phyloP scores from a whole-genome alignment of 176 grass and related monocot genomes.

The Triticum aestivum region DNA sequence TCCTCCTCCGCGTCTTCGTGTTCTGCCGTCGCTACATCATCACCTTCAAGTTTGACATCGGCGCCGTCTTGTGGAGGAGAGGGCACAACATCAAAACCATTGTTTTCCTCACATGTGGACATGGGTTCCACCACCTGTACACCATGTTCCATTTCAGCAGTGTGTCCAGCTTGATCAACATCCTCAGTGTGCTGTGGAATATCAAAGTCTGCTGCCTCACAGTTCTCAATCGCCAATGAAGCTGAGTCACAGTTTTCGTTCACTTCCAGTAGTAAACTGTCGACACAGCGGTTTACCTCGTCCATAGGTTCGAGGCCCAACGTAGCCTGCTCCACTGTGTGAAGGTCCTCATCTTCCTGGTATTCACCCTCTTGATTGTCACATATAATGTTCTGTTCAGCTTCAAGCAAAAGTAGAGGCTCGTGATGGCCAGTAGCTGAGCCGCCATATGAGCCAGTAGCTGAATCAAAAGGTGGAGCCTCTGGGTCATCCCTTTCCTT shows the following conservation, averaged over 20 bases:
- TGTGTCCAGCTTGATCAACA: slow-evolving; percentile 30
- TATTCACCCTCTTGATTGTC: slow-evolving; percentile 37
- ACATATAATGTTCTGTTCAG: slow-evolving; percentile 22
- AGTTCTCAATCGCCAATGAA: slow-evolving; percentile 14
- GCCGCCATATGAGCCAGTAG: slow-evolving; percentile 17
- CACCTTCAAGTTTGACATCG: slow-evolving; percentile 20
- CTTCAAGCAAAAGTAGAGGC: slow-evolving; percentile 23
- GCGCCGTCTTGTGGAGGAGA: neutral
- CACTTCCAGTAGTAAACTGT: slow-evolving; percentile 13
- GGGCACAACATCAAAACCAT: neutral
- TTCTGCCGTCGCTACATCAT: neutral
- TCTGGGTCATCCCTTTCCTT: slow-evolving; percentile 27
- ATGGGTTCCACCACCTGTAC: slow-evolving; percentile 29
- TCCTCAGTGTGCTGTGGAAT: slow-evolving; percentile 11
- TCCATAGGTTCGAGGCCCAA: slow-evolving; percentile 27
- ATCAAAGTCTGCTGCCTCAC: slow-evolving; percentile 10
- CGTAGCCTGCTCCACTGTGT: slow-evolving; percentile 22
- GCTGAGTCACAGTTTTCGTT: slow-evolving; percentile 22
- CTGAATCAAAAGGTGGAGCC: slow-evolving; percentile 27
- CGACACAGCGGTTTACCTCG: slow-evolving; percentile 13
- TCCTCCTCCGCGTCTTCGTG: neutral
- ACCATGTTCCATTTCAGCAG: slow-evolving; percentile 20
- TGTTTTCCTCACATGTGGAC: slow-evolving; percentile 11
- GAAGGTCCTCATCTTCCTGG: slow-evolving; percentile 33
- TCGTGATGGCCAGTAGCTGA: slow-evolving; percentile 3